Evolutionary conservation across 768 basidiomycete species (phyloP), one percentile per base, ranked within the genome.

Genomic region (Paxillus rubicundulus): DNA sequence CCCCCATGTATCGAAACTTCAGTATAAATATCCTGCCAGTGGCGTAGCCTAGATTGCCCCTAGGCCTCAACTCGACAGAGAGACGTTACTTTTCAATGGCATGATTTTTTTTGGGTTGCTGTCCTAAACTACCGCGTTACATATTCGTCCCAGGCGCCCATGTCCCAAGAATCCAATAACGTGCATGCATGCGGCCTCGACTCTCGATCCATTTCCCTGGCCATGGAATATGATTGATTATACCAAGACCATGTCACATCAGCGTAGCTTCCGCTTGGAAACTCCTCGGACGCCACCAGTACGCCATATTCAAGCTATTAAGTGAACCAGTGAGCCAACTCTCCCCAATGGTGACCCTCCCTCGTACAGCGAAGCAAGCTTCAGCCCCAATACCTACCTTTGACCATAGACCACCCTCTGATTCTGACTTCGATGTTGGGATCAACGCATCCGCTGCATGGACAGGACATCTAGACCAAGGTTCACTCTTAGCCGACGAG

Each of bases 361-460:
- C 74, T 21, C 68, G 65, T 33, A 51, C 63, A 14, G 61, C 53
- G 44, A 74, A 64, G 55, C 61, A 67, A 38, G 52, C 56, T 18
- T 48, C 56, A 27, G 38, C 50, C 34, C 27, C 53, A 3, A 45
- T 53, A 44, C 59, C 43, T 21, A 56, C 47, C 7, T 54, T 56
- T 42, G 61, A 37, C 73, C 73, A 34, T 36, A 75, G 57, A 40
- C 63, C 58, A 39, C 50, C 33, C 50, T 61, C 67, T 8, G 58
- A 61, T 36, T 51, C 60, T 37, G 81, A 82, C 45, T 89, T 91
- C 60, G 89, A 90, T 64, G 80, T 83, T 1, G 88, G 89, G 4
- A 78, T 91, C 66, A 89, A 91, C 69, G 77, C 86, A 10, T 90
- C 89, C 1, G 68, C 77, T 6, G 89, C 86, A 10, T 92, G 88